Base-by-base conservation (phyloP, 179 eudicot genomes). In the Camellia oleifera region DNA sequence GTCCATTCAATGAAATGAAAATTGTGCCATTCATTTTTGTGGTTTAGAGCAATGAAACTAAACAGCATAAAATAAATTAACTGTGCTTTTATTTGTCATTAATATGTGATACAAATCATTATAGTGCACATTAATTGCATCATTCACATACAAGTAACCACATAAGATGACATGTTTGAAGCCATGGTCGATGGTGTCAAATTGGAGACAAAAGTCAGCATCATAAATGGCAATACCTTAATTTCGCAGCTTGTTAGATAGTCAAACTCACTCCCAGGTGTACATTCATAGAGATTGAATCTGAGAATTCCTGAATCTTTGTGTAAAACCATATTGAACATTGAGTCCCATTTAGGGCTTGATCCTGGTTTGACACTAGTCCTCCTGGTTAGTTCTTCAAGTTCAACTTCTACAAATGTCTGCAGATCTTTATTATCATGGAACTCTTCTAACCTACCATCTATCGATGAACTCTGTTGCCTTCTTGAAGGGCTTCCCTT, bases 381-480 rank as follows among this genome's bases (percentile, higher is more conserved):
- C 82, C 87, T 92, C 89, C 99, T 88, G 23, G 97, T 92, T 60
- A 96, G 80, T 32, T 92, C 97, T 84, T 88, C 99, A 75, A 94
- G 87, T 88, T 96, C 98, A 74, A 96, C 94, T 89, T 96, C 99
- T 42, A 96, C 92, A 89, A 96, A 94, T 74, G 97, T 94, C 80
- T 77, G 87, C 78, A 92, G 66, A 84, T 92, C 93, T 82, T 88
- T 89, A 58, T 54, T 69, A 66, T 74, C 81, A 79, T 50, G 69
- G 64, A 61, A 46, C 70, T 87, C 91, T 74, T 87, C 93, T 60
- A 77, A 65, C 78, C 12, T 71, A 72, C 86, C 75, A 84, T 90
- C 88, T n/a, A 10, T 18, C 17, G 45, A 45, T 63, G 11, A 56
- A 82, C 78, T 85, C 52, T 77, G 72, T 83, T 88, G 92, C 75